phyloP scores from a whole-genome alignment of 2,329 filamentous ascomycete genomes.

The Cytospora mali region DNA sequence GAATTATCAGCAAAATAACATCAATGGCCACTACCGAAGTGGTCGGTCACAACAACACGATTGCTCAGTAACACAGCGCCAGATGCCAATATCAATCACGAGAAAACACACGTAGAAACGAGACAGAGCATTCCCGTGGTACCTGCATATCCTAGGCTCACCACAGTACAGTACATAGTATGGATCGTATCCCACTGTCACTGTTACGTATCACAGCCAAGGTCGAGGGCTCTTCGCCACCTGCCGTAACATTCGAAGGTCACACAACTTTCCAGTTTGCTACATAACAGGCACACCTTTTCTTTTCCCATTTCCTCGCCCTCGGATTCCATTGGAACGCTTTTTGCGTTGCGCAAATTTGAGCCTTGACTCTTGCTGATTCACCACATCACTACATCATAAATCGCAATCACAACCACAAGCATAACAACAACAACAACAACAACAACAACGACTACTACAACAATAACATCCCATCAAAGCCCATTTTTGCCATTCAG shows the following conservation, averaged over 20 bases:
- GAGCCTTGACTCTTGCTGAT: conserved; percentile 10
- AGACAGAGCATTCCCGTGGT: conserved; percentile 19
- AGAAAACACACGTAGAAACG: conserved; percentile 4
- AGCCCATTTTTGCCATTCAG: conserved; percentile 9
- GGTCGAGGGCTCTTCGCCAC: conserved; percentile 3
- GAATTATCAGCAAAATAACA: neutral
- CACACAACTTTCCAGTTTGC: conserved; percentile 2
- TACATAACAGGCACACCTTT: conserved; percentile 11
- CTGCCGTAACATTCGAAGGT: neutral
- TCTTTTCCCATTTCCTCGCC: neutral
- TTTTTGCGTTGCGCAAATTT: neutral
- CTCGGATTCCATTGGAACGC: neutral
- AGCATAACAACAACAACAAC: neutral
- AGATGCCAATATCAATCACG: conserved; percentile 19
- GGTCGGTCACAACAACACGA: neutral
- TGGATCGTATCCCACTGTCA: conserved; percentile 11
- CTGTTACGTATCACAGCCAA: conserved; percentile 1
- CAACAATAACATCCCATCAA: conserved; percentile 3
- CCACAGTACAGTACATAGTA: conserved; percentile 1
- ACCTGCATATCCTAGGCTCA: conserved; percentile 19
- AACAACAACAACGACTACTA: neutral
- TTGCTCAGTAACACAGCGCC: conserved; percentile 16
- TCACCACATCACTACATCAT: neutral
- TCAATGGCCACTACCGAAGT: neutral
- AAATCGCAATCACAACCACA: neutral